phyloP scores from a whole-genome alignment of 2,329 filamentous ascomycete species.

The Talaromyces sp. region DNA sequence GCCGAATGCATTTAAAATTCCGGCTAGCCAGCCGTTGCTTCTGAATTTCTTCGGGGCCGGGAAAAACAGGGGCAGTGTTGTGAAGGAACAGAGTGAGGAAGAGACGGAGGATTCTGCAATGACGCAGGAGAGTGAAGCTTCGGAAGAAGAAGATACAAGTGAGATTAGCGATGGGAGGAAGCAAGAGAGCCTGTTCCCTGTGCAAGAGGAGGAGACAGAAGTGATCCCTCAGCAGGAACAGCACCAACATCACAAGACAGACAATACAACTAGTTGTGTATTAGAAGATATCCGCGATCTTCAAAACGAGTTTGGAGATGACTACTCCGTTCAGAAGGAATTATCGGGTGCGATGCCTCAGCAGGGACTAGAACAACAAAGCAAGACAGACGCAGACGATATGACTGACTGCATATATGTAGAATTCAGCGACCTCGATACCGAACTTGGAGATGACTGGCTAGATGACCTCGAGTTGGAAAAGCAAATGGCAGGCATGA shows the following conservation, averaged over 20 bases:
- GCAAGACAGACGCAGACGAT: not conserved
- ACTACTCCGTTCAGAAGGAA: not conserved
- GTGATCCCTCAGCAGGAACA: not conserved
- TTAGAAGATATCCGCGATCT: slow-evolving; percentile 2
- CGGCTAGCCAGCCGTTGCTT: slow-evolving; percentile 35
- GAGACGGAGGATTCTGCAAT: not conserved
- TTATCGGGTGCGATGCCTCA: not conserved
- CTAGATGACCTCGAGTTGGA: slow-evolving; percentile 2
- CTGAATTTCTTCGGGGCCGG: slow-evolving; percentile 29
- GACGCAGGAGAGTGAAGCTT: not conserved
- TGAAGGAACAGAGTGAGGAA: slow-evolving; percentile 1
- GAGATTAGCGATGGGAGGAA: not conserved
- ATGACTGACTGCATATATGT: not conserved
- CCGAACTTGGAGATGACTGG: slow-evolving; percentile 17
- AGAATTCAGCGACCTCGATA: slow-evolving; percentile 8
- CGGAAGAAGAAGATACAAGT: not conserved
- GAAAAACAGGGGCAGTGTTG: slow-evolving; percentile 15
- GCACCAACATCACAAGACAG: not conserved
- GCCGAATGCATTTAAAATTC: slow-evolving; percentile 28
- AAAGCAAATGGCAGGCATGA: slow-evolving; percentile 7
- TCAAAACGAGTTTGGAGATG: slow-evolving; percentile 14
- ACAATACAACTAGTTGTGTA: not conserved
- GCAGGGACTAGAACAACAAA: not conserved
- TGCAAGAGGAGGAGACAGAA: not conserved
- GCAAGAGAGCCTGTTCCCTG: not conserved